Evolutionary conservation across 169 alveolate genomes (phyloP).

Genomic region (Cryptosporidium felis): DNA sequence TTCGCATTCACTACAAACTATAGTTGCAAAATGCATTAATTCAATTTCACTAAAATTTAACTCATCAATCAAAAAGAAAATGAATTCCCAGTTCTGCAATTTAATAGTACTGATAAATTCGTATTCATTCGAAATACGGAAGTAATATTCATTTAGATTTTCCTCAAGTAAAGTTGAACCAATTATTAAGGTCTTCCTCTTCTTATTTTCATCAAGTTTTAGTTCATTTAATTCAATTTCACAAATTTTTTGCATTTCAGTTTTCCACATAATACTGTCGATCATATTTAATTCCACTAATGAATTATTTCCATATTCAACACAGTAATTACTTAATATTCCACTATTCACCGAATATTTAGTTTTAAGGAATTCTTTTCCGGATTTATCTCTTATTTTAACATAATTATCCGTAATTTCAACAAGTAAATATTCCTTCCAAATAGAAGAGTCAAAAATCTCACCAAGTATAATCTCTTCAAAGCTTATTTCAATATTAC

Average conservation of each 20-base stretch:
- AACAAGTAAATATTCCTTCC: slow-evolving; percentile 1
- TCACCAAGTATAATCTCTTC: neutral
- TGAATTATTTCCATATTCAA: neutral
- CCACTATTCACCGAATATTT: neutral
- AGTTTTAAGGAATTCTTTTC: slow-evolving; percentile 3
- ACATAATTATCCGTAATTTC: neutral
- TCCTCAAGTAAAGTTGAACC: neutral
- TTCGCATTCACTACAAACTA: neutral
- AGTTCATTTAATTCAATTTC: neutral
- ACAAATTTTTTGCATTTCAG: neutral
- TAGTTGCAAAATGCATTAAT: slow-evolving; percentile 1
- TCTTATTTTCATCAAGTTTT: neutral
- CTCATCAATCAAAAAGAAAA: neutral
- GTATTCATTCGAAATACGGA: neutral
- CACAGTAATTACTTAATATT: neutral
- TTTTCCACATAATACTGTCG: slow-evolving; percentile 11
- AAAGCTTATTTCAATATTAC: neutral
- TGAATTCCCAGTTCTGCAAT: neutral
- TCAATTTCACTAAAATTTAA: slow-evolving; percentile 15
- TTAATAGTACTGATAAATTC: neutral
- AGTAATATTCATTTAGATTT: neutral
- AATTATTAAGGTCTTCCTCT: neutral
- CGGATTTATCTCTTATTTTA: neutral
- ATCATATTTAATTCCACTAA: neutral
- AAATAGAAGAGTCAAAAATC: slow-evolving; percentile 31